These are phyloP conservation scores for Bipolaris sorokiniana DNA, from an alignment of 2,329 filamentous ascomycete species.

Conservation along the genomic window DNA sequence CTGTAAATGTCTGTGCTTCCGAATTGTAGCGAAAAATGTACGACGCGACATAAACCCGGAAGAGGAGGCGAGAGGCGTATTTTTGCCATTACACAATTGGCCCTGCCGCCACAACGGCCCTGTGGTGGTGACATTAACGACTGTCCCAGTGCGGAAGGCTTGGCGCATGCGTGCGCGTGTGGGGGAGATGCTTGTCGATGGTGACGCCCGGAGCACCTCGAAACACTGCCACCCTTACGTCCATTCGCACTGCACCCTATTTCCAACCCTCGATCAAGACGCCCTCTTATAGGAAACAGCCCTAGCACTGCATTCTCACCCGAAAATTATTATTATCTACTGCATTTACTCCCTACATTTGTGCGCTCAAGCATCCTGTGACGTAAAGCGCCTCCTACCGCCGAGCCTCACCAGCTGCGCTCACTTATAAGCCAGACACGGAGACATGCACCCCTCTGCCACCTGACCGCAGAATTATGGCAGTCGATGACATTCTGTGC, in stretches of 20 bases:
- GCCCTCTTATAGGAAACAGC: background rate
- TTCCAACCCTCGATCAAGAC: background rate
- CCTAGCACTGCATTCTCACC: background rate
- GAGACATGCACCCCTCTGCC: slow-evolving; percentile 37
- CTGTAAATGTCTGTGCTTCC: slow-evolving; percentile 25
- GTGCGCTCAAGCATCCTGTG: slow-evolving; percentile 14
- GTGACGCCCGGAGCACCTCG: slow-evolving; percentile 15
- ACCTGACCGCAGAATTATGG: slow-evolving; percentile 43
- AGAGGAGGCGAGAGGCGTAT: slow-evolving; percentile 1
- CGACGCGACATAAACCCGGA: slow-evolving; percentile 3
- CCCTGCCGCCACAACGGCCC: slow-evolving; percentile 1
- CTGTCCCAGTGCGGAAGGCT: slow-evolving; percentile 10
- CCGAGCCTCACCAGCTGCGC: slow-evolving; percentile 18
- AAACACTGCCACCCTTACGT: slow-evolving; percentile 10
- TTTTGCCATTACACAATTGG: background rate
- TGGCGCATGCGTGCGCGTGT: slow-evolving; percentile 19
- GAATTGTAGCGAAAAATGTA: slow-evolving; percentile 4
- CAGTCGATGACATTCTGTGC: slow-evolving; percentile 49
- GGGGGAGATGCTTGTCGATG: slow-evolving; percentile 19
- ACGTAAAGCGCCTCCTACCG: slow-evolving; percentile 19
- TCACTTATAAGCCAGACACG: slow-evolving; percentile 12
- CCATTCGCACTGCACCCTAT: background rate
- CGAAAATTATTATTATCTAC: background rate
- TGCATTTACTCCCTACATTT: background rate
- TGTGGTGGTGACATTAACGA: background rate